Evolutionary conservation across 2,329 filamentous ascomycete genomes (phyloP).

Genomic region (Arachnopeziza araneosa): DNA sequence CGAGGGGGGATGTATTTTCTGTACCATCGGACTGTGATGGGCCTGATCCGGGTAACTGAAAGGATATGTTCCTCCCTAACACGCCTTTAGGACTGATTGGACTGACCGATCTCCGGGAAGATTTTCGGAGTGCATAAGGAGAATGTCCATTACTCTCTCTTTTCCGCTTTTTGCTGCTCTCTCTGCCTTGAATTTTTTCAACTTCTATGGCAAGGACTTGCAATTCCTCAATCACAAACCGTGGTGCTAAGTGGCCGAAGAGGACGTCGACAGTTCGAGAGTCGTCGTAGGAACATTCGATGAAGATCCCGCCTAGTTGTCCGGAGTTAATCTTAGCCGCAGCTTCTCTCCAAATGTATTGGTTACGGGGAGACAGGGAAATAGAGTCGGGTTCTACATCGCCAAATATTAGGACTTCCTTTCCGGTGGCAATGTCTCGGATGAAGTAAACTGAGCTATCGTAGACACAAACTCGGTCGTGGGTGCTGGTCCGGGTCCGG

Average conservation of each 20-base stretch:
- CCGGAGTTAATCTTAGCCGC: conserved; percentile 76
- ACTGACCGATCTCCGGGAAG: background rate
- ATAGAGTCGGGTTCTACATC: conserved; percentile 91
- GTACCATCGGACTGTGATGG: background rate
- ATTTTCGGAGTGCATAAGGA: background rate
- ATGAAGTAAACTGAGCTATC: conserved; percentile 95
- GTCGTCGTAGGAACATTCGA: conserved; percentile 93
- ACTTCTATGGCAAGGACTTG: conserved; percentile 52
- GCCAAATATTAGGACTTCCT: conserved; percentile 87
- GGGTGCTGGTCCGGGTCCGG: background rate
- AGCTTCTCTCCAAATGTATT: conserved; percentile 80
- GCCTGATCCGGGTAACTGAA: background rate
- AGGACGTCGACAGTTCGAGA: conserved; percentile 69
- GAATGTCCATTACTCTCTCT: conserved; percentile 22
- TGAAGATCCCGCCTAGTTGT: conserved; percentile 74
- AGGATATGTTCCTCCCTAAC: background rate
- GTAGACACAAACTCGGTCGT: conserved; percentile 54
- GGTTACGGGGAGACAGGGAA: conserved; percentile 74
- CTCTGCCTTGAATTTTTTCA: conserved; percentile 12
- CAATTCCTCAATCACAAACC: conserved; percentile 77
- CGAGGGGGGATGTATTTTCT: background rate
- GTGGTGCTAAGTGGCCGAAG: conserved; percentile 84
- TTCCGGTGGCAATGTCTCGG: conserved; percentile 61
- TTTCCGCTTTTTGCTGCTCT: conserved; percentile 27
- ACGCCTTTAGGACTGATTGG: background rate